Evolutionary conservation across 2,329 filamentous ascomycete species (phyloP).

Genomic region (Talaromyces sp.): DNA sequence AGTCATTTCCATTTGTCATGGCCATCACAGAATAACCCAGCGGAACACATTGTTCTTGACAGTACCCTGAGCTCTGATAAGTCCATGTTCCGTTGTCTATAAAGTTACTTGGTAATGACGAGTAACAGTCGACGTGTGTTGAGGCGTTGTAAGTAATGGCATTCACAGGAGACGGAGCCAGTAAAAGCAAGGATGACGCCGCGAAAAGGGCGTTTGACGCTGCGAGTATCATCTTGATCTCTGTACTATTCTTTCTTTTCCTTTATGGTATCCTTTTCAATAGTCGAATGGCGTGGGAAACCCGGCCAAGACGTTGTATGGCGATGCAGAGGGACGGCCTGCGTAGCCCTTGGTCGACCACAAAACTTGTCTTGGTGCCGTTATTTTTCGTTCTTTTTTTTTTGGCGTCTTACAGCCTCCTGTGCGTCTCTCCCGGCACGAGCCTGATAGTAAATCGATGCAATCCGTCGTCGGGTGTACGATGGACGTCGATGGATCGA

Average conservation of each 20-base stretch:
- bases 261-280: neutral
- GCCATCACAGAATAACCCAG: constrained; percentile 60
- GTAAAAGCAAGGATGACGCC: constrained; percentile 8
- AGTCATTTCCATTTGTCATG: constrained; percentile 60
- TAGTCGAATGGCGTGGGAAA: neutral
- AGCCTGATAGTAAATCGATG: neutral
- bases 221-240: constrained; percentile 14
- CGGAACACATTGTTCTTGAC: constrained; percentile 52
- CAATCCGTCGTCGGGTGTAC: neutral
- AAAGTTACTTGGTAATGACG: constrained; percentile 35
- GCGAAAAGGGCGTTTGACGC: constrained; percentile 3
- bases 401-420: neutral
- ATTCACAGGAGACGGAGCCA: neutral
- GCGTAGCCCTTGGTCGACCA: constrained; percentile 36
- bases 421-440: constrained; percentile 17
- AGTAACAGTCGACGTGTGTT: constrained; percentile 17
- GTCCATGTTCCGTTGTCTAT: constrained; percentile 49
- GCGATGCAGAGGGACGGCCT: constrained; percentile 35
- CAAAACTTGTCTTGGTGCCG: neutral
- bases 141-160: constrained; percentile 14
- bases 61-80: constrained; percentile 58
- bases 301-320: constrained; percentile 4
- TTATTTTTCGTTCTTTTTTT: neutral
- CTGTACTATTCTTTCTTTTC: neutral
- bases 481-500: neutral